Evolutionary conservation across 106 monocot genomes (phyloP), one percentile per base, ranked within the genome.

Genomic region (Triglochin maritima): DNA sequence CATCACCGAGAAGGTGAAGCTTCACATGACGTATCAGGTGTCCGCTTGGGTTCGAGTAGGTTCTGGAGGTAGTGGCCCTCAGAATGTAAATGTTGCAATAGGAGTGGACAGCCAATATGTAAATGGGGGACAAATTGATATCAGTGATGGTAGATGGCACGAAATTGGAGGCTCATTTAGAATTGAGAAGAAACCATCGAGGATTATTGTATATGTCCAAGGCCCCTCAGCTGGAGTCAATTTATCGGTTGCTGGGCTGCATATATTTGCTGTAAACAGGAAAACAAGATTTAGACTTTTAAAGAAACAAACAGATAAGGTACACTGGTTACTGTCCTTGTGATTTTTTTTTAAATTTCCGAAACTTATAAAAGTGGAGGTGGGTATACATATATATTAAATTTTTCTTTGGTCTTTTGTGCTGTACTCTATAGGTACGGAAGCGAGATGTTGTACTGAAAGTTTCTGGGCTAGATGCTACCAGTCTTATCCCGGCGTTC

Each of bases 361-460:
- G 13, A 48, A 55, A 55, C 10, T 45, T 8, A 45, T 45, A 46
- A 47, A 7, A 64, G 49, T 14, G 17, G 44, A 64, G 48, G 16
- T 47, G 2, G 9, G 29, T 8, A 7, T 4, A 17, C 41, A 16
- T 29, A 66, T 8, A 46, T 52, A 46, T 43, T 52, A 66, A 66
- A 46, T 2, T 1, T 61, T 65, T 16, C 16, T 65, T 15, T 17
- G 42, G 3, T 52, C 6, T 56, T 57, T n/a, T 17, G 47, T 14
- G 46, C 47, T 68, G 17, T 46, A 16, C 14, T 63, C 49, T 13
- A 56, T 78, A 92, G 92, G 84, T 94, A 13, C 60, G 98, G 46
- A 99, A 92, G 76, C 71, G 88, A 55, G 91, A 99, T 65, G 86
- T 99, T 5, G 51, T 83, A n/a, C 56, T 99, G 10, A 99, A 92